phyloP scores from a whole-genome alignment of 2,329 filamentous ascomycete genomes.

The Cytospora mali region DNA sequence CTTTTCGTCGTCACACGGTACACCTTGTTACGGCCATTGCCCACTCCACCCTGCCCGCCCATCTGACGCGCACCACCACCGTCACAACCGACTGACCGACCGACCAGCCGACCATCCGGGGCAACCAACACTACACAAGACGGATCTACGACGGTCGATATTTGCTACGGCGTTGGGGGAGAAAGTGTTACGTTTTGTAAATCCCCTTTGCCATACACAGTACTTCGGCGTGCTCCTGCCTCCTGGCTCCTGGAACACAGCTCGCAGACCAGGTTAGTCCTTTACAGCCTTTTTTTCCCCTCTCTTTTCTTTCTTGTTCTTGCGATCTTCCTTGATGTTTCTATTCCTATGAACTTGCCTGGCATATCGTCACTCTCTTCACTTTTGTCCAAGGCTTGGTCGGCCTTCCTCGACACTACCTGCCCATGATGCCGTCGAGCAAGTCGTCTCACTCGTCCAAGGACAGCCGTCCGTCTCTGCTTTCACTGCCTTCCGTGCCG shows the following conservation, averaged over 20 bases:
- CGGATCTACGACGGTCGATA: slow-evolving; percentile 18
- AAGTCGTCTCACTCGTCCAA: slow-evolving; percentile 28
- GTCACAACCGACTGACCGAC: slow-evolving; percentile 18
- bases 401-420: slow-evolving; percentile 2
- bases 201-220: slow-evolving; percentile 10
- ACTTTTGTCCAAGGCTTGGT: slow-evolving; percentile 9
- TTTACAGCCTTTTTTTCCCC: not conserved
- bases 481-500: slow-evolving; percentile 25
- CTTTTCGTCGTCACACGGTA: slow-evolving; percentile 19
- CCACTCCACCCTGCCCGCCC: slow-evolving; percentile 16
- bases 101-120: slow-evolving; percentile 1
- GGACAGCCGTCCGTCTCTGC: slow-evolving; percentile 25
- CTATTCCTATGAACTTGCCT: not conserved
- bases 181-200: slow-evolving; percentile 14
- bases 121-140: slow-evolving; percentile 1
- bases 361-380: not conserved
- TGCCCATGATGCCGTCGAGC: slow-evolving; percentile 29
- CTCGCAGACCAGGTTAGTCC: slow-evolving; percentile 6
- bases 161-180: not conserved
- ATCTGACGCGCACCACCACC: slow-evolving; percentile 15
- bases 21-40: slow-evolving; percentile 12
- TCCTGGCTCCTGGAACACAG: not conserved
- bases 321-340: slow-evolving; percentile 9
- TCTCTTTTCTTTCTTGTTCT: not conserved
- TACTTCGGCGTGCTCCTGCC: slow-evolving; percentile 7